These are phyloP conservation scores for Hordeum pubiflorum DNA, from an alignment of 202 grass and related monocot genomes.

Conservation along the genomic window DNA sequence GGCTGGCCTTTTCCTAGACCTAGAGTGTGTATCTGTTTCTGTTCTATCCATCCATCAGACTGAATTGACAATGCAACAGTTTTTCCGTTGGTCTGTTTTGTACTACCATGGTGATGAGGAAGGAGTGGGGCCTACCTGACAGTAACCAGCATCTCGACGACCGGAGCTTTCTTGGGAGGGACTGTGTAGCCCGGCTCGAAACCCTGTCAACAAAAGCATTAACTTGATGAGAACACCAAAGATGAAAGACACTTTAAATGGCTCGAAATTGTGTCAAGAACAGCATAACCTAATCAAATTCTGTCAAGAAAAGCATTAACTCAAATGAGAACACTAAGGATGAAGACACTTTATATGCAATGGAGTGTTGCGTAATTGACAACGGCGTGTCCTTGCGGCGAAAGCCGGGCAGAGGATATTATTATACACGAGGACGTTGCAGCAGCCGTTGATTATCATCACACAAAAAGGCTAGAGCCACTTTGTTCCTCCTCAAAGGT, in stretches of 20 bases:
- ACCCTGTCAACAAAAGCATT: constrained; percentile 39
- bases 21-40: neutral
- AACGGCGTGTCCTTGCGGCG: neutral
- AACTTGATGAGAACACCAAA: neutral
- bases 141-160: constrained; percentile 43
- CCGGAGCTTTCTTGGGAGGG: constrained; percentile 55
- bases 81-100: neutral
- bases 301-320: constrained; percentile 34
- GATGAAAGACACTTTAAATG: neutral
- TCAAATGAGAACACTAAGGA: neutral
- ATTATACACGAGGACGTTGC: constrained; percentile 15
- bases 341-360: neutral
- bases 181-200: constrained; percentile 64
- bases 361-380: neutral
- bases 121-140: constrained; percentile 38
- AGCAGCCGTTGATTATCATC: neutral
- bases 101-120: neutral
- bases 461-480: constrained; percentile 17
- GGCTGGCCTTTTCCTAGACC: neutral
- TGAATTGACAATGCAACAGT: constrained; percentile 27
- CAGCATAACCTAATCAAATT: neutral
- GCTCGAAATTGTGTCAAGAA: constrained; percentile 60
- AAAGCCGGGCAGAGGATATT: neutral
- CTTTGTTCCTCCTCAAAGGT: constrained; percentile 16
- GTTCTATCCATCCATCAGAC: neutral